A percentile compares a stretch with the other conserved stretches of the same genome.
Evolutionary conservation across 352 stramenopile genomes (phyloP).

Genomic region (Plasmopara viticola): DNA sequence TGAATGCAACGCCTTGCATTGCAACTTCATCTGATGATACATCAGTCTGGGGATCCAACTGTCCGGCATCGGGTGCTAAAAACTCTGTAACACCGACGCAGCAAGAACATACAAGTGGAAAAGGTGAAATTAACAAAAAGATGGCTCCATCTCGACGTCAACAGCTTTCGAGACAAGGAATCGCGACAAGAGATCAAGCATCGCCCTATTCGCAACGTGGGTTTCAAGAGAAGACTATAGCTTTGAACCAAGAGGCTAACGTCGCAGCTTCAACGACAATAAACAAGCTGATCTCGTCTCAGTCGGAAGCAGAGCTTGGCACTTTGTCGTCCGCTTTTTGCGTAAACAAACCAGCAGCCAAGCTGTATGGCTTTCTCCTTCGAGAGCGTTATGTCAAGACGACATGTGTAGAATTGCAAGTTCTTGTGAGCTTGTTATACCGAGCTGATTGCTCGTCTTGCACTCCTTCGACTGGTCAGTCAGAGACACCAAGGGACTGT

Average conservation of each 20-base stretch:
- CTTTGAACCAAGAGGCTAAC: constrained; percentile 10
- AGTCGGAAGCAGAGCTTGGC: background rate
- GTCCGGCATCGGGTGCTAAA: background rate
- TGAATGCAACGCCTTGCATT: constrained; percentile 10
- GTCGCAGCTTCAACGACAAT: background rate
- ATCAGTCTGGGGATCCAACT: constrained; percentile 1
- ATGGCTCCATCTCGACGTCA: background rate
- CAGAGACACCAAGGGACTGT: background rate
- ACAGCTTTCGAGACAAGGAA: constrained; percentile 11
- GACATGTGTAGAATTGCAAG: constrained; percentile 39
- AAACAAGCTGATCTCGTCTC: background rate
- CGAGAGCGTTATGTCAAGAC: constrained; percentile 33
- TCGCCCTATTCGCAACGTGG: constrained; percentile 6
- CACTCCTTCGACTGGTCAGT: background rate
- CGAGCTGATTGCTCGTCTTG: constrained; percentile 19
- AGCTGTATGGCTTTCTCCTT: constrained; percentile 51
- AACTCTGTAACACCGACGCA: background rate
- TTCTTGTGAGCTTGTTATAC: constrained; percentile 35
- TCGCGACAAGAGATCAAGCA: constrained; percentile 8
- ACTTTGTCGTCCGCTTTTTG: constrained; percentile 8
- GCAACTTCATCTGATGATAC: background rate
- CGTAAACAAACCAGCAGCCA: constrained; percentile 36
- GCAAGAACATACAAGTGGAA: constrained; percentile 1
- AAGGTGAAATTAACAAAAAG: too few species aligned
- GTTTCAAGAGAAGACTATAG: background rate